phyloP scores from a whole-genome alignment of 2,329 filamentous ascomycete genomes.

The Nectriaceae sp. region DNA sequence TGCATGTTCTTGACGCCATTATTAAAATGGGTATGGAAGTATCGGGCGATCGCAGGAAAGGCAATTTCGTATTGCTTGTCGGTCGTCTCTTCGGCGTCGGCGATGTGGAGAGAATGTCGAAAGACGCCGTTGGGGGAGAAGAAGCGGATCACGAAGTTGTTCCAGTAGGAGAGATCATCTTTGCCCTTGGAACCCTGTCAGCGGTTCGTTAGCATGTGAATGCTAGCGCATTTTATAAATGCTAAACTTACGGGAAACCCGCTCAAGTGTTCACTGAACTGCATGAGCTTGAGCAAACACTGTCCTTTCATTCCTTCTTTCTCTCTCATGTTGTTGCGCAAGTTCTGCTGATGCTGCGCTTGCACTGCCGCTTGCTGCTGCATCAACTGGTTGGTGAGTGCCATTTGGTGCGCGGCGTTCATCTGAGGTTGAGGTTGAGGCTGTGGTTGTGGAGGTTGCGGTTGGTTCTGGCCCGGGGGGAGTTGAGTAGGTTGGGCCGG shows the following conservation, averaged over 20 bases:
- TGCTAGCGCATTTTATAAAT: not conserved
- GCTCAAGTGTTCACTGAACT: slow-evolving; percentile 64
- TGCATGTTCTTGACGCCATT: slow-evolving; percentile 86
- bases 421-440: slow-evolving; percentile 38
- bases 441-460: slow-evolving; percentile 32
- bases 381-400: slow-evolving; percentile 27
- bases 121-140: slow-evolving; percentile 79
- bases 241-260: slow-evolving; percentile 50
- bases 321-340: slow-evolving; percentile 51
- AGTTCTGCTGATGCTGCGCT: slow-evolving; percentile 13
- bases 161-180: slow-evolving; percentile 77
- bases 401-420: slow-evolving; percentile 37
- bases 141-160: slow-evolving; percentile 75
- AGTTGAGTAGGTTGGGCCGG: slow-evolving; percentile 36
- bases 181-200: slow-evolving; percentile 57
- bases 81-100: slow-evolving; percentile 56
- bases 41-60: slow-evolving; percentile 78
- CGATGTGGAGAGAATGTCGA: slow-evolving; percentile 67
- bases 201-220: slow-evolving; percentile 4
- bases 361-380: not conserved
- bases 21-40: slow-evolving; percentile 86
- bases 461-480: slow-evolving; percentile 36
- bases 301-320: slow-evolving; percentile 55
- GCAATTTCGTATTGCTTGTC: slow-evolving; percentile 87
- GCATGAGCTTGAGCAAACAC: slow-evolving; percentile 60